Base-by-base conservation (phyloP, 805 yeast genomes). In the Candida namnaoensis region DNA sequence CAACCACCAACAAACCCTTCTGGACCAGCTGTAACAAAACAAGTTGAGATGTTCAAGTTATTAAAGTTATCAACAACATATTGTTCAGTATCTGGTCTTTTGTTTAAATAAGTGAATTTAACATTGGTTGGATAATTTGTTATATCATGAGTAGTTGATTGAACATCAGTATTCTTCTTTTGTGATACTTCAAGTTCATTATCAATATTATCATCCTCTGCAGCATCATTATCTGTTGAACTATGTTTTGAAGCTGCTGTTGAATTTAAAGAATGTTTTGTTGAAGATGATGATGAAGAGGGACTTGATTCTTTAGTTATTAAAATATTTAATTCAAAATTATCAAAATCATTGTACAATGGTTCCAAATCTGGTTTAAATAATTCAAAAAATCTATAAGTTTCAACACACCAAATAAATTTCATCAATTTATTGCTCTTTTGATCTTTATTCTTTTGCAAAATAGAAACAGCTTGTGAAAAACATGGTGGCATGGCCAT, bases 341-440 rank as follows among this genome's bases (percentile, higher is more conserved):
- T 27, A 27, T 27, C 57, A 47, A 62, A 49, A 47, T 54, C 36
- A 39, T 54, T 36, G 32, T 46, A 19, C 33, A 74, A 48, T 42
- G 57, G 55, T 2, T 48, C 57, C 42, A 78, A 54, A 49, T 78
- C 81, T 12, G 62, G 57, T 5, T 52, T 44, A 50, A 77, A 76
- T 72, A 77, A 69, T 4, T 49, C 47, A 30, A 80, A 58, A 15
- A 80, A 72, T 32, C 59, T 59, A 43, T 66, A 60, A 35, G 76
- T 76, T 40, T 77, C 64, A 10, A 84, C 69, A 10, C 76, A 71
- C 95, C 95, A 87, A 32, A 72, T 61, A 44, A 85, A 69, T 44
- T 72, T 72, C 36, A 69, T 57, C 38, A 51, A 47, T 25, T 59
- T 60, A 34, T 56, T 51, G 7, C 11, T 14, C 15, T 34, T 24